A percentile compares a stretch with the other conserved stretches of the same genome.
phyloP scores from a whole-genome alignment of 1,139 yeast species.

The Geotrichum restrictum region DNA sequence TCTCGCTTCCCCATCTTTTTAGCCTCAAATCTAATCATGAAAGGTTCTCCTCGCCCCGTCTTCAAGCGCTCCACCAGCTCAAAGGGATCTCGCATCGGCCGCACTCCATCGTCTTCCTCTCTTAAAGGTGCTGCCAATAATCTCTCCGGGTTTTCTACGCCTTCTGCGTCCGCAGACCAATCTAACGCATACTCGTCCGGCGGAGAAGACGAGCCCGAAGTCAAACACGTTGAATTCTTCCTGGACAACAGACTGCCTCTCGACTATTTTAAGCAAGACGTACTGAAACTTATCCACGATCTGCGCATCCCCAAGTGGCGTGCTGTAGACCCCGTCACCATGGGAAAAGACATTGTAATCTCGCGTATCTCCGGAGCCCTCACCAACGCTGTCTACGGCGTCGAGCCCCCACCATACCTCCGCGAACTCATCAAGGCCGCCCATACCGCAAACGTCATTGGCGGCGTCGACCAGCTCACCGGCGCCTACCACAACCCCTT shows the following conservation, averaged over 20 bases:
- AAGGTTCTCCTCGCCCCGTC: slow-evolving; percentile 8
- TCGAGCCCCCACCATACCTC: slow-evolving; percentile 42
- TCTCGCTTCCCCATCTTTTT: background rate
- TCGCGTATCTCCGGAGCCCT: slow-evolving; percentile 83
- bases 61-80: background rate
- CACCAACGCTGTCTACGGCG: slow-evolving; percentile 81
- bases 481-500: slow-evolving; percentile 15
- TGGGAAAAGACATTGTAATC: slow-evolving; percentile 46
- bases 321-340: slow-evolving; percentile 36
- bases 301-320: slow-evolving; percentile 79
- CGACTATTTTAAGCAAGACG: slow-evolving; percentile 81
- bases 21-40: too few species aligned
- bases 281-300: slow-evolving; percentile 60
- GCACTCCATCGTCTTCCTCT: slow-evolving; percentile 1
- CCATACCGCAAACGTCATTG: slow-evolving; percentile 20
- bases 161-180: slow-evolving; percentile 12
- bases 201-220: slow-evolving; percentile 28
- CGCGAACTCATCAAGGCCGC: slow-evolving; percentile 32
- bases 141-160: slow-evolving; percentile 18
- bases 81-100: background rate
- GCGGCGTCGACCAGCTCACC: slow-evolving; percentile 21
- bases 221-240: slow-evolving; percentile 22
- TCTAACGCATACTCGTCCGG: slow-evolving; percentile 19
- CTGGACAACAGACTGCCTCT: slow-evolving; percentile 54
- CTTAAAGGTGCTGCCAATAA: background rate